Percentiles rank a stretch among this genome's conserved stretches.
Evolutionary conservation across 305 asterid genomes (phyloP).

Genomic region (Andrographis paniculata): DNA sequence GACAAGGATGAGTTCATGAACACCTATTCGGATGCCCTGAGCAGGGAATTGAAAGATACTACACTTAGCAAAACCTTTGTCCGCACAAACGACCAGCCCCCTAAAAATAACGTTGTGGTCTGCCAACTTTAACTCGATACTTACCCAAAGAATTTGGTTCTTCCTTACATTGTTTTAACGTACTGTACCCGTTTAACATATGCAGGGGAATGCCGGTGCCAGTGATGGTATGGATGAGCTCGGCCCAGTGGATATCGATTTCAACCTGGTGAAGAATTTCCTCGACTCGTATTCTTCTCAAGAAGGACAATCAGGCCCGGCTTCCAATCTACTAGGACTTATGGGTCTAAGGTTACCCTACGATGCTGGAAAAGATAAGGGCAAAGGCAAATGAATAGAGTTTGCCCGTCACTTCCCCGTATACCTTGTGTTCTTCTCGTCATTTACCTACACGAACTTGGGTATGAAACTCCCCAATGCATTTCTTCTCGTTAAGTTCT

Average conservation of each 20-base stretch:
- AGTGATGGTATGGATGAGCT: conserved; percentile 58
- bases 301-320: conserved; percentile 92
- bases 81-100: conserved; percentile 41
- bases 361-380: conserved; percentile 54
- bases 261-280: conserved; percentile 77
- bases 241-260: conserved; percentile 78
- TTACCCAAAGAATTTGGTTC: background rate
- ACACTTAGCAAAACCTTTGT: conserved; percentile 64
- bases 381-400: conserved; percentile 42
- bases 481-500: too few relatives aligned
- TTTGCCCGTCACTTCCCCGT: too few relatives aligned
- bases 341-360: conserved; percentile 78
- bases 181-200: too few relatives aligned
- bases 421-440: too few relatives aligned
- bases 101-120: conserved; percentile 58
- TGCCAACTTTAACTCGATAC: conserved; percentile 5
- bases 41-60: conserved; percentile 70
- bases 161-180: too few relatives aligned
- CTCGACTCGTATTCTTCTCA: conserved; percentile 79
- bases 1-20: conserved; percentile 56
- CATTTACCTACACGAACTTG: too few relatives aligned
- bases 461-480: too few relatives aligned
- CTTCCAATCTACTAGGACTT: conserved; percentile 84
- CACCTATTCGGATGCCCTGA: conserved; percentile 61
- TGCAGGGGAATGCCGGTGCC: too few relatives aligned